These are phyloP conservation scores for Anethum foeniculum DNA, from an alignment of 140 eudicot genomes.

Conservation along the genomic window DNA sequence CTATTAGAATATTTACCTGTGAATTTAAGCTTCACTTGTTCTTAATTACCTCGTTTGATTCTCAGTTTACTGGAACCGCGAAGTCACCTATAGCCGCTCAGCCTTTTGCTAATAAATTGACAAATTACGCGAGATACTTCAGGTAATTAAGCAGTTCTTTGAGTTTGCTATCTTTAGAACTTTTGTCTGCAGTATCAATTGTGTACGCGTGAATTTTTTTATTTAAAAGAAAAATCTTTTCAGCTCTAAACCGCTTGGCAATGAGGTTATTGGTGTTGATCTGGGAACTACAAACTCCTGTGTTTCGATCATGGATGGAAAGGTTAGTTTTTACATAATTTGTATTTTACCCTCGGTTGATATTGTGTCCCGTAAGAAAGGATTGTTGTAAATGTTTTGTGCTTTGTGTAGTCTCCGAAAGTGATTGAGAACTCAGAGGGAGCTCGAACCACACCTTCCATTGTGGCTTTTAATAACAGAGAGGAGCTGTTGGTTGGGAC, in stretches of 20 bases:
- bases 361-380: not conserved
- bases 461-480: slow-evolving; percentile 11
- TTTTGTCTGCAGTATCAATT: not conserved
- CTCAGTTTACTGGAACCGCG: slow-evolving; percentile 1
- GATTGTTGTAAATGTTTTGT: not conserved
- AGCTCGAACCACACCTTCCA: slow-evolving; percentile 15
- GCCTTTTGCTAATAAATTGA: not conserved
- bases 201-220: not conserved
- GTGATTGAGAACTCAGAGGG: slow-evolving; percentile 14
- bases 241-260: slow-evolving; percentile 9
- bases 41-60: not conserved
- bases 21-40: not conserved
- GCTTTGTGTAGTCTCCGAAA: slow-evolving; percentile 6
- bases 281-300: slow-evolving; percentile 12
- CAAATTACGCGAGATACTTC: not conserved
- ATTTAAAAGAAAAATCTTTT: not conserved
- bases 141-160: not conserved
- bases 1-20: not conserved
- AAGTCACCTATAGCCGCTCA: slow-evolving; percentile 6
- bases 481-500: slow-evolving; percentile 14
- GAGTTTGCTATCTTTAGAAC: not conserved
- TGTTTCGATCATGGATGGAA: slow-evolving; percentile 13
- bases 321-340: not conserved
- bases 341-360: not conserved
- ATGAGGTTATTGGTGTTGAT: slow-evolving; percentile 14